Evolutionary conservation across 257 asterid species (phyloP), one percentile per base, ranked within the genome.

Genomic region (Solanum pinnatisectum): DNA sequence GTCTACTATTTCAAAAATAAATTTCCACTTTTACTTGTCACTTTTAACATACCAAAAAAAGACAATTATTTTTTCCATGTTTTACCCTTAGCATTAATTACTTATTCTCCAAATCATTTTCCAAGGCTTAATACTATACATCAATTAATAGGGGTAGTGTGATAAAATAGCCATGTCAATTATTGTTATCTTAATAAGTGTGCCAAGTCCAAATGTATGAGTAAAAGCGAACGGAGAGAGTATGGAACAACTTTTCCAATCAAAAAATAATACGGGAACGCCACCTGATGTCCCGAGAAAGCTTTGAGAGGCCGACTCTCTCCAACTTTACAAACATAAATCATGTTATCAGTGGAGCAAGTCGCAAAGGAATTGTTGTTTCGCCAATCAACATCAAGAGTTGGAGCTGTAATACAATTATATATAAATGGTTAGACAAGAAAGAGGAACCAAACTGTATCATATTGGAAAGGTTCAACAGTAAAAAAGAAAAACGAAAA

Each of bases 311-410:
- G 99, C 76, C 94, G 93, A 88, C 87, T 93, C 90, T 95, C 99
- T 82, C 99, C 99, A 87, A 97, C 93, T 94, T 96, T 95, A 90
- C 99, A 95, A 89, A 97, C 96, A 92, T 93, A 92, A 90, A 97
- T 97, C 99, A 95, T 96, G 93, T 92, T 93, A 90, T 97, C 99
- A n/a, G 98, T 94, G 89, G 99, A 96, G 94, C 99, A 97, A 49
- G 99, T 96, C 84, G 99, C 99, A 91, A 97, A 97, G 10, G 97
- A 88, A 90, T 89, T 91, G 88, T 94, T 95, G 93, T 96, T 97
- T 91, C 96, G 92, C 99, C 99, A 97, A 92, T 97, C 99, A 89
- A 97, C 98, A 91, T 97, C 99, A 79, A 96, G 98, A 84, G 98
- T 93, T 32, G 99, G 99, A 91, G 96, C 99, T 96, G 95, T 78